A percentile compares a stretch with the other conserved stretches of the same genome.
Evolutionary conservation across 129 eudicot genomes (phyloP).

Genomic region (Smallanthus sonchifolius): DNA sequence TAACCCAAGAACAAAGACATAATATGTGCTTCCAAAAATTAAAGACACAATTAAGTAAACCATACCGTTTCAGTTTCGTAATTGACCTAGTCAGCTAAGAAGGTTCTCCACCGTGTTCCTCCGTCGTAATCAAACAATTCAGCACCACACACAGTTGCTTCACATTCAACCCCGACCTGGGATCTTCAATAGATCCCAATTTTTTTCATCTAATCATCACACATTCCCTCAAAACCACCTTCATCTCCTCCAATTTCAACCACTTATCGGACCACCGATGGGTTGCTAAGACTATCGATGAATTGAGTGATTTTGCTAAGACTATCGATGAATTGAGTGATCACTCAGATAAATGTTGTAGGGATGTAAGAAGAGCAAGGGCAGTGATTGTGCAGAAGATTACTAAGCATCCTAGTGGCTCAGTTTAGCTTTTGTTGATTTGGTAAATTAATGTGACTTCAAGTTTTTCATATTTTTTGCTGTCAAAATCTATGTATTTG

Average conservation of each 20-base stretch:
- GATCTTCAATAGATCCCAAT: constrained; percentile 22
- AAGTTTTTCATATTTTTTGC: not conserved
- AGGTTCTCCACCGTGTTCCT: constrained; percentile 21
- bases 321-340: constrained; percentile 61
- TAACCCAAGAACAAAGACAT: too few relatives aligned
- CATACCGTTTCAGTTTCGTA: not conserved
- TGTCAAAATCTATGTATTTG: constrained; percentile 17
- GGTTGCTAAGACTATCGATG: constrained; percentile 31
- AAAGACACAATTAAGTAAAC: too few relatives aligned
- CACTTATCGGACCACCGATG: constrained; percentile 5
- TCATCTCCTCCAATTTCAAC: not conserved
- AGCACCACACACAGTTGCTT: constrained; percentile 27
- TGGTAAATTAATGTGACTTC: constrained; percentile 7
- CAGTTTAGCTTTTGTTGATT: constrained; percentile 22
- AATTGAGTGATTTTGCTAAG: constrained; percentile 45
- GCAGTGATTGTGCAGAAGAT: constrained; percentile 67
- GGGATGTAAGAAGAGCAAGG: constrained; percentile 58
- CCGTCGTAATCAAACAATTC: constrained; percentile 18
- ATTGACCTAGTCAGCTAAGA: constrained; percentile 2
- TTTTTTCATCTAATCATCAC: not conserved
- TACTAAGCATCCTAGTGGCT: constrained; percentile 51
- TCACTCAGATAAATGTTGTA: constrained; percentile 57
- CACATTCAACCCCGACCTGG: not conserved
- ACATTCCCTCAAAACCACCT: not conserved
- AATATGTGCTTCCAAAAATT: too few relatives aligned